Evolutionary conservation across 768 basidiomycete genomes (phyloP).

Genomic region (Hemileccinum rubropunctum): DNA sequence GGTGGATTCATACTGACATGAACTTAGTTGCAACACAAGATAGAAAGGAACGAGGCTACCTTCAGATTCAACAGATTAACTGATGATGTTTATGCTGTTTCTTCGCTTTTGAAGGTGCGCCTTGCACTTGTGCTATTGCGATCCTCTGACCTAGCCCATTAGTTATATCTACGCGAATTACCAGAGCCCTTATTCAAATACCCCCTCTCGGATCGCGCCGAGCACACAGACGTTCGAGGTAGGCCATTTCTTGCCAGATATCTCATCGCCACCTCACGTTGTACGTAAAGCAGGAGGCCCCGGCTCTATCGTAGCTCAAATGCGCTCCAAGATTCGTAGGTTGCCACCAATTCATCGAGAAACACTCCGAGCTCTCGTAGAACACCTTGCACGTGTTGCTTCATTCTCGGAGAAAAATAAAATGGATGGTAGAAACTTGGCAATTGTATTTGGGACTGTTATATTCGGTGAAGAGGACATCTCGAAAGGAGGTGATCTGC

Average conservation of each 20-base stretch:
- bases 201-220: constrained; percentile 74
- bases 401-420: constrained; percentile 73
- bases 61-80: constrained; percentile 69
- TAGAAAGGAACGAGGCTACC: constrained; percentile 76
- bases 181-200: constrained; percentile 89
- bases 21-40: constrained; percentile 73
- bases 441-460: constrained; percentile 85
- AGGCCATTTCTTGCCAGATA: constrained; percentile 8
- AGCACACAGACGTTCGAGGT: constrained; percentile 80
- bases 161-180: constrained; percentile 82
- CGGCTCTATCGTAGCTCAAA: constrained; percentile 64
- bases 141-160: background rate
- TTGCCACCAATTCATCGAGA: constrained; percentile 83
- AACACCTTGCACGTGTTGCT: constrained; percentile 77
- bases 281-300: constrained; percentile 57
- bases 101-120: constrained; percentile 78
- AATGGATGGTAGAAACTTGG: constrained; percentile 92
- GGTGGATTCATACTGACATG: constrained; percentile 2
- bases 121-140: background rate
- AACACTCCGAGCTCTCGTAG: constrained; percentile 74
- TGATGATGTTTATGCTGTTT: constrained; percentile 82
- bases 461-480: constrained; percentile 93
- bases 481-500: constrained; percentile 71
- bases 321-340: constrained; percentile 84
- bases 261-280: background rate